A percentile compares a stretch with the other conserved stretches of the same genome.
Evolutionary conservation across 805 yeast species (phyloP).

Genomic region (Limtongozyma cylindracea): DNA sequence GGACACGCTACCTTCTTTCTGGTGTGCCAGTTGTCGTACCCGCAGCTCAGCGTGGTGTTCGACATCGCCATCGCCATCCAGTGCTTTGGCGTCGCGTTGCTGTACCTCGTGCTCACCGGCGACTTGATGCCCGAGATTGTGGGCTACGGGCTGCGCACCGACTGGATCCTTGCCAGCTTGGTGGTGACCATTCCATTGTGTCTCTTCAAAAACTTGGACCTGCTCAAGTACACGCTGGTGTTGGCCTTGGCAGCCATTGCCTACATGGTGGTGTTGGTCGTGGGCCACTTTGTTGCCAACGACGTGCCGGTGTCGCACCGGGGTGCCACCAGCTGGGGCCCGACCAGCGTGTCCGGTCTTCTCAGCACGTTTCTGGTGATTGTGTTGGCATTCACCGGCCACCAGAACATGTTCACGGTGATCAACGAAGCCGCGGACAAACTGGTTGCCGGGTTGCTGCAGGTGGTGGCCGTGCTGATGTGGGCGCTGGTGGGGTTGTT

Average conservation of each 20-base stretch:
- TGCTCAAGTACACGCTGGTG: conserved; percentile 66
- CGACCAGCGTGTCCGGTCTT: conserved; percentile 20
- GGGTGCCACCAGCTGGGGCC: conserved; percentile 9
- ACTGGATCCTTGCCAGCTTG: conserved; percentile 33
- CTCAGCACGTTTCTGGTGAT: conserved; percentile 63
- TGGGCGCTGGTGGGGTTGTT: conserved; percentile 36
- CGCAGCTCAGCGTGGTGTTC: conserved; percentile 30
- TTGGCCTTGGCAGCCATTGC: conserved; percentile 63
- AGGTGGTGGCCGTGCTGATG: conserved; percentile 26
- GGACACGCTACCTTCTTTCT: conserved; percentile 53
- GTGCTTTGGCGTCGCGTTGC: conserved; percentile 47
- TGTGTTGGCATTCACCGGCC: conserved; percentile 89
- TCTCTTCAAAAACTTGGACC: conserved; percentile 50
- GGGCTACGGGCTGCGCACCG: conserved; percentile 14
- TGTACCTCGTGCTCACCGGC: conserved; percentile 45
- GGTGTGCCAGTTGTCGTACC: conserved; percentile 29
- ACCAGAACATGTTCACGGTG: conserved; percentile 81
- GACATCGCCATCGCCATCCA: conserved; percentile 47
- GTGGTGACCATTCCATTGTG: conserved; percentile 31
- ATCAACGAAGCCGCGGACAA: conserved; percentile 53
- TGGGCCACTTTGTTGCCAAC: conserved; percentile 36
- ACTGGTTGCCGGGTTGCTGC: conserved; percentile 7
- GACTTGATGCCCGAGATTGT: conserved; percentile 43
- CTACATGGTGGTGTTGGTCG: conserved; percentile 48
- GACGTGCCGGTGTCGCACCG: conserved; percentile 8